Evolutionary conservation across 371 early-diverging fungal genomes (phyloP), one percentile per base, ranked within the genome.

Genomic region (Gilbertella persicaria): DNA sequence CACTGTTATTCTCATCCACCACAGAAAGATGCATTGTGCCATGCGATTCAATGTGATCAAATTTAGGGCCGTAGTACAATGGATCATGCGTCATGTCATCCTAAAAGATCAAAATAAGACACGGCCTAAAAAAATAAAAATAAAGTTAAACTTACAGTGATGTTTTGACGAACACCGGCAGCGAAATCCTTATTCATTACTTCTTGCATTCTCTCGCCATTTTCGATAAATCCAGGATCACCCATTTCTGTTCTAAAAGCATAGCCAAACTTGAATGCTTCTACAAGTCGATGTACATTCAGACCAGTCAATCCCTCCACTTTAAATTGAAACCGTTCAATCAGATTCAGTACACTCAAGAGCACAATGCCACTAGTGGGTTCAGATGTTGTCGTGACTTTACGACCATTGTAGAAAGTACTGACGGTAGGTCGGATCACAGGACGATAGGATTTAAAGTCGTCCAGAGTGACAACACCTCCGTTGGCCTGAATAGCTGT

Each of bases 21-120:
- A 94, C 90, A 3, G 98, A 97, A 3, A 99, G 57, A 69, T 99
- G 99, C 50, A 97, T 96, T 14, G 99, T 99, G 5, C 99, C 99
- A 62, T 94, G 98, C 52, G 91, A 87, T 36, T 90, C 92, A 14
- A 81, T 64, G 30, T 80, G 72, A 24, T 89, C 93, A 69, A 85
- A 95, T 44, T 80, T 70, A 1, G 95, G 90, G 14, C 83, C 64
- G 63, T 98, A 98, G 58, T 96, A 85, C 6, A 67, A 51, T 1
- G 86, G 80, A 30, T 57, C 64, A 44, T 66, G 64, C 0, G 79
- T 78, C 1, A 41, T 54, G 30, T 73, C 40, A 30, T 60, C 66
- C 78, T 78, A 43, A 23, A 20, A 24, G n/a, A 16, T 16, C 12
- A 20, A 21, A 14, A 23, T 3, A 19, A 25, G 20, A 45, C n/a